Base-by-base conservation (phyloP, 805 yeast species). In the Ogataea salicorniae region DNA sequence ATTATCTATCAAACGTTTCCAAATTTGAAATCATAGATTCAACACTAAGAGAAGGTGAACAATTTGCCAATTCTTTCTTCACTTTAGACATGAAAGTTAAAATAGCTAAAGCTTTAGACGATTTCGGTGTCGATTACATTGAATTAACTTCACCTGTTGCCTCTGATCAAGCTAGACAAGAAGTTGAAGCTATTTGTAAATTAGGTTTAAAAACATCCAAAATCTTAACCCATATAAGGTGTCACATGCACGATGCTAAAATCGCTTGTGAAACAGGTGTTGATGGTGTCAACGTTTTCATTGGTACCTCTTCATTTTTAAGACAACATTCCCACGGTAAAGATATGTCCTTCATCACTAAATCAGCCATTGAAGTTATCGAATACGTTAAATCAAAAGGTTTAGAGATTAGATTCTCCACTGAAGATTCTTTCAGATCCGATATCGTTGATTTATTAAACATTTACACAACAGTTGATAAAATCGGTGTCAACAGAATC, bases 31-130 rank as follows among this genome's bases (percentile, higher is more conserved):
- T 78, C 37, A 78, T 78, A 49, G 83, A 78, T 58, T 74, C 81
- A 29, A 78, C 83, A 20, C 68, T 78, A 47, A 76, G 83, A 74
- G 83, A 78, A 62, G 83, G 83, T 59, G 83, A 78, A 62, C 83
- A 78, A 61, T 78, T 78, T 55, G 83, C 83, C 57, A 78, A 78
- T 56, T 77, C 83, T n/a, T 78, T 78, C 54, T 78, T 78, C 68
- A 70, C 75, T 42, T 68, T 80, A 39, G 82, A 78, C 47, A 77
- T 70, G 64, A 78, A 78, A 64, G 70, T 78, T 41, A 77, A 76
- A 62, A 78, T 78, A 37, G 83, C 83, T 52, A 78, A 75, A 63
- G 83, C 83, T 41, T 64, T 78, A 53, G 82, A 77, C 56, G 83
- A 78, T 46, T 78, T 78, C 56, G 83, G 83, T 33, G 82, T 77